A percentile compares a stretch with the other conserved stretches of the same genome.
Evolutionary conservation across 2,329 filamentous ascomycete genomes (phyloP).

Genomic region (Raffaelea arxii): DNA sequence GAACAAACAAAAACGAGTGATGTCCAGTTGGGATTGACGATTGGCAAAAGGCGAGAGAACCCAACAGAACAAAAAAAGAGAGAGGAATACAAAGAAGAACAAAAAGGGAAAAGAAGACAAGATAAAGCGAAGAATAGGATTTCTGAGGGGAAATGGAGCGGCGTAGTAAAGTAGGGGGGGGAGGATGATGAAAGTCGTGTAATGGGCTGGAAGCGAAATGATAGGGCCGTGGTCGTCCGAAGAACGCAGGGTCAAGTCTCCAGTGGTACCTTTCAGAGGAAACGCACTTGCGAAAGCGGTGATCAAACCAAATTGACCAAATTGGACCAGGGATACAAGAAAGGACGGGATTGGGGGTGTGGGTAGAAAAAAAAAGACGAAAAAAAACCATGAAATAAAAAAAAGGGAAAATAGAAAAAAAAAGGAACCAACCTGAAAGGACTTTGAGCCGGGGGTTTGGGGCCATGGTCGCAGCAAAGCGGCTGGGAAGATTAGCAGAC

Average conservation of each 20-base stretch:
- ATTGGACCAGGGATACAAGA: conserved; percentile 3
- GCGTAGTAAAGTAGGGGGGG: conserved; percentile 2
- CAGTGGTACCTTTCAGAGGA: conserved; percentile 12
- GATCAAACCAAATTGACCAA: no score
- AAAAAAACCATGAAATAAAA: conserved; percentile 6
- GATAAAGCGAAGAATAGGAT: conserved; percentile 1
- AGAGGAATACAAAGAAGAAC: background rate
- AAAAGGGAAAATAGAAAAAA: conserved; percentile 13
- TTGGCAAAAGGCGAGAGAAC: no score
- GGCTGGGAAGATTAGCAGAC: background rate
- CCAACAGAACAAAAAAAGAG: background rate
- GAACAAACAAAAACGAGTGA: background rate
- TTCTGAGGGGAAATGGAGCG: conserved; percentile 4
- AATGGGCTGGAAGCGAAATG: conserved; percentile 9
- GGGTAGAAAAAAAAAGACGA: conserved; percentile 1
- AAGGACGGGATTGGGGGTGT: conserved; percentile 13
- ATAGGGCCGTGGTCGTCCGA: conserved; percentile 14
- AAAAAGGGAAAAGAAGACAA: background rate
- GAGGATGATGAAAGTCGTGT: conserved; percentile 6
- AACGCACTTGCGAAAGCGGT: conserved; percentile 1
- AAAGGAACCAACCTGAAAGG: conserved; percentile 45
- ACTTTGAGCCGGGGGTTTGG: conserved; percentile 49
- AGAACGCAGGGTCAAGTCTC: conserved; percentile 16
- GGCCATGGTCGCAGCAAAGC: conserved; percentile 13
- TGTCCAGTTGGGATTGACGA: no score